Evolutionary conservation across 2,329 filamentous ascomycete genomes (phyloP).

Genomic region (Fusarium irregulare): DNA sequence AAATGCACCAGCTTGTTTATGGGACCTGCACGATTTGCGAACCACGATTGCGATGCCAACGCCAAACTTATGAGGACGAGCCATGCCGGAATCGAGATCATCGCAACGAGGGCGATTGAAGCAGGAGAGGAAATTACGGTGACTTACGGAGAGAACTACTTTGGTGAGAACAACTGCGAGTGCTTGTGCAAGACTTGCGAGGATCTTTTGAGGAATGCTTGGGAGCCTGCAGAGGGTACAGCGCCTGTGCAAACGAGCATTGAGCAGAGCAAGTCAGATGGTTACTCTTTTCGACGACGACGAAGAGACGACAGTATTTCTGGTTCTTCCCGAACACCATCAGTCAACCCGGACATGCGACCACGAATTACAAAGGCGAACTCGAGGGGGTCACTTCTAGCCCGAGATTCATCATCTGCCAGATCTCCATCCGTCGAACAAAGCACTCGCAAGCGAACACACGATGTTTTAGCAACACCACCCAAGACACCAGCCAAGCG

Average conservation of each 20-base stretch:
- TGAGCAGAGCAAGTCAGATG: conserved; percentile 60
- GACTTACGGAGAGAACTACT: conserved; percentile 95
- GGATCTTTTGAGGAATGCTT: conserved; percentile 79
- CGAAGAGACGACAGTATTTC: conserved; percentile 63
- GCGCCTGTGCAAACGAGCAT: conserved; percentile 62
- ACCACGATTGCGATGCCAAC: conserved; percentile 96
- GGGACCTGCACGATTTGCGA: conserved; percentile 94
- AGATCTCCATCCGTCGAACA: conserved; percentile 46
- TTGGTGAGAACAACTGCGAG: conserved; percentile 93
- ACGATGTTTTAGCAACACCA: conserved; percentile 62
- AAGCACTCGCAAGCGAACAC: conserved; percentile 54
- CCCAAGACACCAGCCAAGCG: conserved; percentile 67
- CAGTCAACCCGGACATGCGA: conserved; percentile 66
- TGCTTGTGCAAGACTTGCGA: conserved; percentile 94
- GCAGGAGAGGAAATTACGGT: conserved; percentile 96
- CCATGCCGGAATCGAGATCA: conserved; percentile 88
- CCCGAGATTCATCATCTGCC: conserved; percentile 49
- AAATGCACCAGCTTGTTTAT: conserved; percentile 93
- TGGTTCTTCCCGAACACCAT: conserved; percentile 66
- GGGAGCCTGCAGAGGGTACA: conserved; percentile 69
- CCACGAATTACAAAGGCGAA: conserved; percentile 60
- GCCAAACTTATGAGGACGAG: conserved; percentile 86
- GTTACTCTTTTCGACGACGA: conserved; percentile 68
- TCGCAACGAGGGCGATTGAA: conserved; percentile 83
- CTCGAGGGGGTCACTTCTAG: conserved; percentile 50